Conservation (phyloP, 441 rosid genomes). For the Gossypium trilobum region DNA sequence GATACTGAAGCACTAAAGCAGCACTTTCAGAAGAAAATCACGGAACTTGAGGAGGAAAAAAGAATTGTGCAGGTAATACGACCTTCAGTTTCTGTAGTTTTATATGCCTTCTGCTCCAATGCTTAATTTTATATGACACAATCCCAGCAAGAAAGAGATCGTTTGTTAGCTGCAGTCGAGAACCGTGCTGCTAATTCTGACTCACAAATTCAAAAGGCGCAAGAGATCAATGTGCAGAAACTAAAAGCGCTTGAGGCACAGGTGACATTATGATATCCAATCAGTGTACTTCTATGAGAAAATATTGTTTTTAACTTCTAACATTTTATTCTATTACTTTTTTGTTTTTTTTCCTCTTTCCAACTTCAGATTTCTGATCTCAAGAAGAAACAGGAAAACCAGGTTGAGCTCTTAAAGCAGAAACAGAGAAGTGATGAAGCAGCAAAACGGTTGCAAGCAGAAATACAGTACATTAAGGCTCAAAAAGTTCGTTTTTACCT, state of each 20-base stretch:
- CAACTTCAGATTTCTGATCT: conserved; percentile 42
- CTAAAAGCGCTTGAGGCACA: conserved; percentile 55
- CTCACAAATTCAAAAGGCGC: conserved; percentile 39
- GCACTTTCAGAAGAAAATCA: conserved; percentile 55
- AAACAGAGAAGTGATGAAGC: conserved; percentile 67
- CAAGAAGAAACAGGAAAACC: conserved; percentile 62
- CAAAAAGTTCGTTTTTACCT: conserved; percentile 42
- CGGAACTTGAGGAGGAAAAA: conserved; percentile 65
- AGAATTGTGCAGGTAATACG: conserved; percentile 47
- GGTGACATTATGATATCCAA: conserved; percentile 26
- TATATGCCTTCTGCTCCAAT: conserved; percentile 2
- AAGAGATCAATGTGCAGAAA: conserved; percentile 47
- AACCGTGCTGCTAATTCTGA: conserved; percentile 52
- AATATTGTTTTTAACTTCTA: conserved; percentile 12
- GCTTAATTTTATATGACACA: conserved; percentile 16
- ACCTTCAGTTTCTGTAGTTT: conserved; percentile 7
- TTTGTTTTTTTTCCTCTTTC: not conserved
- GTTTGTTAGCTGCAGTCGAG: conserved; percentile 45
- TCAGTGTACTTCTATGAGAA: not conserved
- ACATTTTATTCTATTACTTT: not conserved
- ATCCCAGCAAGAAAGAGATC: conserved; percentile 56
- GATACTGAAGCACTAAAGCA: conserved; percentile 52
- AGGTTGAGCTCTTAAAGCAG: conserved; percentile 48
- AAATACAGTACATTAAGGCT: conserved; percentile 57
- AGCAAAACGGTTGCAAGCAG: conserved; percentile 51